Base-by-base conservation (phyloP, 2,329 filamentous ascomycete species). In the Aulographum hederae region DNA sequence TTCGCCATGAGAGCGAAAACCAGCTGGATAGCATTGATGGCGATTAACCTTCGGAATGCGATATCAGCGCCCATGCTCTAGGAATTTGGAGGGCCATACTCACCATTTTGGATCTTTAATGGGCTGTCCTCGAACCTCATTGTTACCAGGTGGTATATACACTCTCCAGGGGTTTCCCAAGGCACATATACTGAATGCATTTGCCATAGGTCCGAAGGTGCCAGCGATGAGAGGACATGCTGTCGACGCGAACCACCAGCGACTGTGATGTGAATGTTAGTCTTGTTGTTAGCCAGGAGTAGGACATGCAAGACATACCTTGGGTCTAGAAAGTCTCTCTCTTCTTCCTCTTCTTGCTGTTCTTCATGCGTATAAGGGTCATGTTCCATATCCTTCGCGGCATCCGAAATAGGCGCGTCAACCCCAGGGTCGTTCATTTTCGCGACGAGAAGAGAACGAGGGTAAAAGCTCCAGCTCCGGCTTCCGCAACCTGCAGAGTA, bases 171-270 rank as follows among this genome's bases (percentile, higher is more conserved):
- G 56, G 38, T 65, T 57, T 2, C 64, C 60, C 5, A 73, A 51
- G 8, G 67, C 67, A 39, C 63, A 67, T 30, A 68, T 57, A 33
- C 53, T 64, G 42, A 67, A 67, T 0, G 62, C 61, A 34, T 59
- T 67, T 5, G 63, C 62, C 48, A 67, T 63, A 2, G 64, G 64
- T 0, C 64, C 64, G 40, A 67, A 65, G 0, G 64, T 67, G 28
- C 55, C 56, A 3, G 67, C 68, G 21, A 70, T 51, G 3, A 73
- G 51, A 11, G 69, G 69, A 41, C 63, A 65, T 19, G 60, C 65
- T 6, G 68, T 72, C 14, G 62, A 67, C 3, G 67, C 66, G 42
- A 72, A 65, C 68, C 68, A 73, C 66, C 67, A 73, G 34, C 59
- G 56, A 42, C 58, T 61, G 28, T 32, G 42, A 5, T 13, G 20